Conservation (phyloP, 2,329 filamentous ascomycete species). For the Penicillium paneum region DNA sequence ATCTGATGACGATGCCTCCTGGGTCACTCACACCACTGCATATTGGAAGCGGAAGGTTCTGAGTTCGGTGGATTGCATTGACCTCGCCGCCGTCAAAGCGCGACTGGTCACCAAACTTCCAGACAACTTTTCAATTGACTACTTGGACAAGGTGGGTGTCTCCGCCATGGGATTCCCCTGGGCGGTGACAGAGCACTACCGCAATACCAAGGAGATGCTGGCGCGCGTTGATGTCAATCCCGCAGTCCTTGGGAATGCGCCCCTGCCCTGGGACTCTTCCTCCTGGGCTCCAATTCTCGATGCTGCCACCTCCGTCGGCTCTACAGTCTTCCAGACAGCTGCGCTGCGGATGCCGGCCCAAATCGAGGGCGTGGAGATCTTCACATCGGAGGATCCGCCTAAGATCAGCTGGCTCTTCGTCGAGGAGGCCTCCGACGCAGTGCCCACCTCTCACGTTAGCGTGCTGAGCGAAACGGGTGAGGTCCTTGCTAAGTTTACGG, state of each 20-base stretch:
- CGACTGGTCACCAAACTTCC: neutral
- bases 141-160: constrained; percentile 41
- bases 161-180: constrained; percentile 45
- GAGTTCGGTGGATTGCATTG: neutral
- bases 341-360: constrained; percentile 38
- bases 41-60: neutral
- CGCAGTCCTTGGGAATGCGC: neutral
- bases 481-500: constrained; percentile 31
- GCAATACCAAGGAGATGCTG: constrained; percentile 42
- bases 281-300: constrained; percentile 45
- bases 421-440: constrained; percentile 16
- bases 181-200: constrained; percentile 41
- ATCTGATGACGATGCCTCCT: neutral
- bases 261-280: constrained; percentile 24
- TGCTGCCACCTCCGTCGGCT: constrained; percentile 44
- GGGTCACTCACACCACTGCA: constrained; percentile 19
- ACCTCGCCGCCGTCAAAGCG: neutral
- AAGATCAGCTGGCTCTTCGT: constrained; percentile 37
- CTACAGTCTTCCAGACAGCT: constrained; percentile 40
- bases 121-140: constrained; percentile 39
- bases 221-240: constrained; percentile 39
- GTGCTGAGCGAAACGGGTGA: constrained; percentile 8
- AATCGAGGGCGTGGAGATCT: constrained; percentile 30
- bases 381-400: constrained; percentile 27
- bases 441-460: constrained; percentile 13